Percentiles rank a stretch among this genome's conserved stretches.
Evolutionary conservation across 2,329 filamentous ascomycete genomes (phyloP).

Genomic region (Fusarium falciforme): DNA sequence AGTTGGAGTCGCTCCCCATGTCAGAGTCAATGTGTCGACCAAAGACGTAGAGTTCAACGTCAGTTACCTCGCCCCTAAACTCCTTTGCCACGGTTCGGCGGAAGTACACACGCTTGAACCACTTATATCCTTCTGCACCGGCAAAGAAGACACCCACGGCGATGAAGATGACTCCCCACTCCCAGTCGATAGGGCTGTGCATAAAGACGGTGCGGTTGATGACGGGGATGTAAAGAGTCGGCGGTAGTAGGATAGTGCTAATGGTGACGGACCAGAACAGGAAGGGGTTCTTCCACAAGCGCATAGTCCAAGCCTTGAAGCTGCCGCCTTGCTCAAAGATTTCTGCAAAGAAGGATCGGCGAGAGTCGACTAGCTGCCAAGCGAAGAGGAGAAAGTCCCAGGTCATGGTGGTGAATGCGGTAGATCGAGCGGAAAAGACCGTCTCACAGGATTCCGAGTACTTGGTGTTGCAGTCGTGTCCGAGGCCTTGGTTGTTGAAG

Average conservation of each 20-base stretch:
- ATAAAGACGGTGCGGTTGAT: slow-evolving; percentile 75
- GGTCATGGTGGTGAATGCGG: slow-evolving; percentile 74
- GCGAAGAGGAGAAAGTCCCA: slow-evolving; percentile 77
- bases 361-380: slow-evolving; percentile 75
- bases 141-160: slow-evolving; percentile 70
- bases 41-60: slow-evolving; percentile 39
- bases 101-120: slow-evolving; percentile 69
- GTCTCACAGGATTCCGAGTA: slow-evolving; percentile 64
- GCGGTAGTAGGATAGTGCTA: slow-evolving; percentile 68
- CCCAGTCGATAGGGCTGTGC: slow-evolving; percentile 74
- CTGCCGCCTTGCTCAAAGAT: slow-evolving; percentile 59
- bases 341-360: slow-evolving; percentile 72
- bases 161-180: slow-evolving; percentile 76
- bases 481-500: slow-evolving; percentile 64
- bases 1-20: slow-evolving; percentile 16
- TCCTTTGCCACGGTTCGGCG: slow-evolving; percentile 45
- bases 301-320: slow-evolving; percentile 64
- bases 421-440: slow-evolving; percentile 73
- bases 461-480: slow-evolving; percentile 66
- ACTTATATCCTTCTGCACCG: slow-evolving; percentile 76
- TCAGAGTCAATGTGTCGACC: slow-evolving; percentile 25
- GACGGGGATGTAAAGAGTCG: slow-evolving; percentile 74
- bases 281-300: slow-evolving; percentile 67
- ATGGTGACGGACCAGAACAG: slow-evolving; percentile 61
- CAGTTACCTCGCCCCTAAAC: slow-evolving; percentile 35